Percentiles rank a stretch among this genome's conserved stretches.
Conservation (phyloP, 306 rosid species). For the Vigna unguiculata region DNA sequence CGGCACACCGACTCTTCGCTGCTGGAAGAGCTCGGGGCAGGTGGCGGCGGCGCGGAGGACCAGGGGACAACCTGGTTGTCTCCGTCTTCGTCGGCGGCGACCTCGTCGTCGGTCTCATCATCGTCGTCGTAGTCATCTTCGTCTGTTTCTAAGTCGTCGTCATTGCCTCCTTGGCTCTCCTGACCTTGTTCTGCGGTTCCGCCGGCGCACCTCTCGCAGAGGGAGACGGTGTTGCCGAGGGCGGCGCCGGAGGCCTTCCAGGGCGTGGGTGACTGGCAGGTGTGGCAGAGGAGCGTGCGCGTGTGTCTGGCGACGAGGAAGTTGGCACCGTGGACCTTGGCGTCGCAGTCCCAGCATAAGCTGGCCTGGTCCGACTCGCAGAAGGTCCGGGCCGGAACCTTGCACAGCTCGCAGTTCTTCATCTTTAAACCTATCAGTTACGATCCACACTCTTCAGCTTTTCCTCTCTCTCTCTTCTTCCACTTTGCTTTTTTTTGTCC, state of each 20-base stretch:
- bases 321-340: constrained; percentile 78
- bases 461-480: constrained; percentile 23
- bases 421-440: constrained; percentile 23
- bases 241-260: constrained; percentile 79
- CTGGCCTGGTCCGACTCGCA: constrained; percentile 84
- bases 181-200: constrained; percentile 39
- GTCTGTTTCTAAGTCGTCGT: constrained; percentile 47
- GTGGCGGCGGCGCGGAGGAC: constrained; percentile 55
- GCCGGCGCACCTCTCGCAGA: constrained; percentile 61
- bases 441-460: constrained; percentile 16
- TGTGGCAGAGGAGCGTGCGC: constrained; percentile 72
- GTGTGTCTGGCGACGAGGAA: constrained; percentile 78
- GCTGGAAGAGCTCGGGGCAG: constrained; percentile 57
- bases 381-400: constrained; percentile 62
- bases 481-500: background rate
- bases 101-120: constrained; percentile 26
- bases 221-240: constrained; percentile 69
- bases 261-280: constrained; percentile 74
- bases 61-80: constrained; percentile 74
- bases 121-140: constrained; percentile 36
- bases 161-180: constrained; percentile 61
- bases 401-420: constrained; percentile 82
- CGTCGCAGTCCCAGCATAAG: constrained; percentile 85
- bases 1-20: constrained; percentile 59
- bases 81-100: constrained; percentile 50